Evolutionary conservation across 208 protist species (phyloP).

Genomic region (Trypanosoma congolense): DNA sequence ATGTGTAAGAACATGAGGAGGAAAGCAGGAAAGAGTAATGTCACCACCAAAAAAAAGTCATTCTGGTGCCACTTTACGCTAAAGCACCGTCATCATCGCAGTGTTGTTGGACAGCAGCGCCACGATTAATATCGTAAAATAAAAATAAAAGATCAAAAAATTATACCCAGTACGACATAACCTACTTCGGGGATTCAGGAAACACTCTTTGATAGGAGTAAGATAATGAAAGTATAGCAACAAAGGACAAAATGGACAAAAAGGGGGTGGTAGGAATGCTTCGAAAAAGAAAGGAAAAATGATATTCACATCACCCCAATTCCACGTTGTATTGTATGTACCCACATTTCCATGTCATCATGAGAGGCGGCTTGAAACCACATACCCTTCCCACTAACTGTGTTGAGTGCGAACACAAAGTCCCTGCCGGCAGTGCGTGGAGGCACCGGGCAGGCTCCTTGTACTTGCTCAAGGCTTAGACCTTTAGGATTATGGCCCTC

Average conservation of each 20-base stretch:
- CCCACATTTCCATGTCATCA: constrained; percentile 80
- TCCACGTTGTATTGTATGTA: constrained; percentile 64
- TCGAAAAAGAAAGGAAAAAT: neutral
- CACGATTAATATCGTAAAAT: too few relatives aligned
- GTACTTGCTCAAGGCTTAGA: constrained; percentile 73
- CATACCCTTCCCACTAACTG: constrained; percentile 79
- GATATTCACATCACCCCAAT: constrained; percentile 55
- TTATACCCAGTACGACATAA: too few relatives aligned
- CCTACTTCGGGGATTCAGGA: too few relatives aligned
- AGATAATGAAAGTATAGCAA: neutral
- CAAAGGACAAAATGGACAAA: constrained; percentile 19
- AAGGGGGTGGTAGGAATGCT: constrained; percentile 1
- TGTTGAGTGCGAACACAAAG: constrained; percentile 80
- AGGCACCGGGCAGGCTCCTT: constrained; percentile 73
- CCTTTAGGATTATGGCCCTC: constrained; percentile 67
- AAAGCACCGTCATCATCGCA: too few relatives aligned
- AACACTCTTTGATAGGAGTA: too few relatives aligned
- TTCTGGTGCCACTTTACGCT: too few relatives aligned
- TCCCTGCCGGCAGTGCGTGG: constrained; percentile 46
- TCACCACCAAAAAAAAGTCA: too few relatives aligned
- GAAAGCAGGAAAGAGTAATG: too few relatives aligned
- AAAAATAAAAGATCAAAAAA: too few relatives aligned
- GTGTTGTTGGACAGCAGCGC: too few relatives aligned
- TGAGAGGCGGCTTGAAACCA: constrained; percentile 71
- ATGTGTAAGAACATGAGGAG: too few relatives aligned